A percentile compares a stretch with the other conserved stretches of the same genome.
Evolutionary conservation across 108 stramenopile species (phyloP).

Genomic region (Cyclotella atomus): DNA sequence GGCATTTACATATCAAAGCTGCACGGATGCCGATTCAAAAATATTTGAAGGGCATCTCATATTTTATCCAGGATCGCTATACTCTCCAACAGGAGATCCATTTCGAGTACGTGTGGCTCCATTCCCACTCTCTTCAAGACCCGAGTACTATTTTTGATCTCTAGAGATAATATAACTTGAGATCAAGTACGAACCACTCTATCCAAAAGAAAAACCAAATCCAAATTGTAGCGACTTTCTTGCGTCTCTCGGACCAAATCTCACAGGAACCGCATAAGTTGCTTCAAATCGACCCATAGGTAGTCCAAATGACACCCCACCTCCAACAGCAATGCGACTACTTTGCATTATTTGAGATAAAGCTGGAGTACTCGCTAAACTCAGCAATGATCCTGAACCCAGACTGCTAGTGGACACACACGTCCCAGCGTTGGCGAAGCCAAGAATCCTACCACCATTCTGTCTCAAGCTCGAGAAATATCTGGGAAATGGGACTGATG

Average conservation of each 20-base stretch:
- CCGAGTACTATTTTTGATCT: background rate
- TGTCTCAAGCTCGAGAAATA: constrained; percentile 44
- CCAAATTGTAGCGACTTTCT: constrained; percentile 80
- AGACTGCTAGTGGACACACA: constrained; percentile 22
- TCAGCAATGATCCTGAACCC: constrained; percentile 10
- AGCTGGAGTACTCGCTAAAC: constrained; percentile 14
- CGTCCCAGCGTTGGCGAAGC: constrained; percentile 82
- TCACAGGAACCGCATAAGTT: constrained; percentile 82
- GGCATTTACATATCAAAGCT: constrained; percentile 33
- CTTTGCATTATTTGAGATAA: constrained; percentile 50
- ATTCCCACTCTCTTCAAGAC: constrained; percentile 18
- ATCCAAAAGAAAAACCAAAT: constrained; percentile 80
- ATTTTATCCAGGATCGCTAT: constrained; percentile 25
- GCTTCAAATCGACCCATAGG: constrained; percentile 74
- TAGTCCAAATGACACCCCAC: constrained; percentile 71
- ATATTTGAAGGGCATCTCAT: constrained; percentile 29
- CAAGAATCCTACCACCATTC: constrained; percentile 75
- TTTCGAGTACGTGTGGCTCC: constrained; percentile 40
- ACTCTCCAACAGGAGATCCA: constrained; percentile 9
- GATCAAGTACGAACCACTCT: too few species aligned
- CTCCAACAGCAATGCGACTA: constrained; percentile 69
- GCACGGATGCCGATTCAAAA: background rate
- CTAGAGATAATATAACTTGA: too few species aligned
- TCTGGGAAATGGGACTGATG: constrained; percentile 63
- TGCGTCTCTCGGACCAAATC: constrained; percentile 82